phyloP scores from a whole-genome alignment of 2,329 filamentous ascomycete genomes.

The Clarireedia paspali region DNA sequence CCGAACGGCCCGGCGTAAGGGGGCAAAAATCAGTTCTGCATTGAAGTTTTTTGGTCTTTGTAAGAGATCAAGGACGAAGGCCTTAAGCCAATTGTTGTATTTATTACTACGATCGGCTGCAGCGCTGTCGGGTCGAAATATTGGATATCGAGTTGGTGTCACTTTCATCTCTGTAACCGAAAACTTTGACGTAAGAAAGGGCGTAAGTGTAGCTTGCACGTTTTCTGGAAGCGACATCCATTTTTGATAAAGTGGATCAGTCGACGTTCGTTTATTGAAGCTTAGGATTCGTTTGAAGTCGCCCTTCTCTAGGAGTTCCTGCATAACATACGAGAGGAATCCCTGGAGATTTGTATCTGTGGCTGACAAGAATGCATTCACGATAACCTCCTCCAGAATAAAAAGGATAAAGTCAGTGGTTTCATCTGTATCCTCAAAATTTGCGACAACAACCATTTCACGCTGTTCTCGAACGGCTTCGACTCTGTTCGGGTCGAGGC shows the following conservation, averaged over 20 bases:
- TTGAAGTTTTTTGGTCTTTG: conserved; percentile 68
- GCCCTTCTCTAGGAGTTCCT: conserved; percentile 75
- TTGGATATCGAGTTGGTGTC: conserved; percentile 60
- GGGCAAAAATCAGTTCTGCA: conserved; percentile 69
- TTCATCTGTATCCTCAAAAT: conserved; percentile 73
- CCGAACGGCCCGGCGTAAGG: conserved; percentile 73
- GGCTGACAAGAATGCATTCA: conserved; percentile 84
- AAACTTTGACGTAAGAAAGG: conserved; percentile 82
- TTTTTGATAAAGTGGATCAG: conserved; percentile 57
- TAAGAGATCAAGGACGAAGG: conserved; percentile 74
- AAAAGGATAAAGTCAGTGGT: conserved; percentile 80
- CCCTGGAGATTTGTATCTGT: conserved; percentile 84
- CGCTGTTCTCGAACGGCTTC: conserved; percentile 71
- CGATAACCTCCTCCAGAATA: conserved; percentile 77
- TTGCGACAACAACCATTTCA: conserved; percentile 79
- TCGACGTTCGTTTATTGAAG: conserved; percentile 33
- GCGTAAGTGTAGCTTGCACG: conserved; percentile 73
- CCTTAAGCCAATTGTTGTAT: conserved; percentile 76
- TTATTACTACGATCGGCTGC: conserved; percentile 59
- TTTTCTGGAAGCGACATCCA: conserved; percentile 74
- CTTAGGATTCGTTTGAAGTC: conserved; percentile 47
- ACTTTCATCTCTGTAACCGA: conserved; percentile 53
- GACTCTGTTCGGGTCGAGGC: conserved; percentile 82
- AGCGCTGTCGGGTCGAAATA: conserved; percentile 46
- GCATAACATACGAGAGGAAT: conserved; percentile 90